phyloP scores from a whole-genome alignment of 352 stramenopile species.

The Phytopythium vexans region DNA sequence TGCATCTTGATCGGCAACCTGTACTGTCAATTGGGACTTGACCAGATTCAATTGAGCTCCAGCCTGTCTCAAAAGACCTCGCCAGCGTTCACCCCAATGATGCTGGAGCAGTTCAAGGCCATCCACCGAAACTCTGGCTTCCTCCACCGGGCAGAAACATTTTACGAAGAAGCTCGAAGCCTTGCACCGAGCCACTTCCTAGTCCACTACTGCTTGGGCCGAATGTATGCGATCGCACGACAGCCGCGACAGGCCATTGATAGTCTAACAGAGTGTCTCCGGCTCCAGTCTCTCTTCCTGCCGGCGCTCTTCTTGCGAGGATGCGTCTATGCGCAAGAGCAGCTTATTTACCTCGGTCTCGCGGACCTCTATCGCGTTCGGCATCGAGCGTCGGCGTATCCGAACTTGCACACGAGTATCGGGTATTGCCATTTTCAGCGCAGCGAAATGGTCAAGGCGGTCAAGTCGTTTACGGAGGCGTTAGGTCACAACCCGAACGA shows the following conservation, averaged over 20 bases:
- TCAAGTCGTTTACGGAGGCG: conserved; percentile 45
- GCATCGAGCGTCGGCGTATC: conserved; percentile 40
- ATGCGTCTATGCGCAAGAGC: conserved; percentile 48
- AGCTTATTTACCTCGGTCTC: conserved; percentile 43
- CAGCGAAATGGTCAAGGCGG: conserved; percentile 31
- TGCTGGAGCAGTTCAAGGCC: conserved; percentile 20
- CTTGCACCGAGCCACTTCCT: conserved; percentile 35
- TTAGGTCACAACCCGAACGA: conserved; percentile 19
- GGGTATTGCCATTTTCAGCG: conserved; percentile 50
- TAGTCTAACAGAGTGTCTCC: conserved; percentile 30
- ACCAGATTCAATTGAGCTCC: conserved; percentile 34
- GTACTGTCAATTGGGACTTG: conserved; percentile 50
- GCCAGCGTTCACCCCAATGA: conserved; percentile 13
- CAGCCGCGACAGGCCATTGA: conserved; percentile 25
- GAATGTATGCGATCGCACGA: conserved; percentile 35
- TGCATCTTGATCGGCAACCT: conserved; percentile 49
- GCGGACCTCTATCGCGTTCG: conserved; percentile 52
- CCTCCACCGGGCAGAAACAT: conserved; percentile 20
- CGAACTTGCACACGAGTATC: conserved; percentile 43
- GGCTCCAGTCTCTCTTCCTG: conserved; percentile 36
- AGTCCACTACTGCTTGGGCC: conserved; percentile 37
- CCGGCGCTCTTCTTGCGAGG: conserved; percentile 52
- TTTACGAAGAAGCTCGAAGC: conserved; percentile 32
- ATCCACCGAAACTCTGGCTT: conserved; percentile 27
- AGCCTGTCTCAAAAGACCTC: conserved; percentile 19